These are phyloP conservation scores for Hanseniaspora mollemarum DNA, from an alignment of 805 yeast species.

Conservation along the genomic window DNA sequence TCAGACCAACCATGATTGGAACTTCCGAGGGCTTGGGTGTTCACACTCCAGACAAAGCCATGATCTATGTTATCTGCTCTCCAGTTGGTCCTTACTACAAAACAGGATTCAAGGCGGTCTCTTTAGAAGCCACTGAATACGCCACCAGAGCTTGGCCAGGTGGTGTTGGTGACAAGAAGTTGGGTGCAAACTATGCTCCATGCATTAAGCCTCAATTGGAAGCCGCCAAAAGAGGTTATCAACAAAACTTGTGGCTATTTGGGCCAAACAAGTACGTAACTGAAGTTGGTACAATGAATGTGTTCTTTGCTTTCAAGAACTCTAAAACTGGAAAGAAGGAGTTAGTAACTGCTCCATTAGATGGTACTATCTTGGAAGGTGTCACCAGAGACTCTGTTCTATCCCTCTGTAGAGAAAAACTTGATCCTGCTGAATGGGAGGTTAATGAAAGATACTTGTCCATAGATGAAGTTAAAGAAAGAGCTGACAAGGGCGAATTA, in stretches of 20 bases:
- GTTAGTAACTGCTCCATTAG: constrained; percentile 89
- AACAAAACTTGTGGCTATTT: constrained; percentile 92
- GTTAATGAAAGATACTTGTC: constrained; percentile 74
- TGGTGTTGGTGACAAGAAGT: constrained; percentile 90
- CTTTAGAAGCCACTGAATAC: constrained; percentile 85
- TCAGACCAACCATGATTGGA: constrained; percentile 93
- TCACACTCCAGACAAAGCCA: constrained; percentile 65
- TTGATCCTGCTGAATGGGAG: constrained; percentile 68
- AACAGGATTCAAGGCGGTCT: constrained; percentile 92
- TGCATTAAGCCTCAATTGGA: constrained; percentile 80
- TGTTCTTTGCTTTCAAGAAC: constrained; percentile 72
- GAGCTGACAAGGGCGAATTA: constrained; percentile 67
- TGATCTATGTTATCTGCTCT: constrained; percentile 75
- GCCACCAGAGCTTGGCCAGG: constrained; percentile 99
- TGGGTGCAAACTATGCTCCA: constrained; percentile 97
- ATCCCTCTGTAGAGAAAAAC: constrained; percentile 60
- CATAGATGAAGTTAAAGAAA: constrained; percentile 67
- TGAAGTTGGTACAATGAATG: constrained; percentile 98
- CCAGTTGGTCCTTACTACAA: constrained; percentile 96
- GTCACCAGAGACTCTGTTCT: constrained; percentile 87
- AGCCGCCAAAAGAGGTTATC: constrained; percentile 86
- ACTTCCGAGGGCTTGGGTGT: constrained; percentile 85
- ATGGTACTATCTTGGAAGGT: constrained; percentile 94
- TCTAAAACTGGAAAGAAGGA: constrained; percentile 73
- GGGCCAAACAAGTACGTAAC: constrained; percentile 81